These are phyloP conservation scores for Nephelium lappaceum DNA, from an alignment of 345 rosid genomes.

Conservation along the genomic window DNA sequence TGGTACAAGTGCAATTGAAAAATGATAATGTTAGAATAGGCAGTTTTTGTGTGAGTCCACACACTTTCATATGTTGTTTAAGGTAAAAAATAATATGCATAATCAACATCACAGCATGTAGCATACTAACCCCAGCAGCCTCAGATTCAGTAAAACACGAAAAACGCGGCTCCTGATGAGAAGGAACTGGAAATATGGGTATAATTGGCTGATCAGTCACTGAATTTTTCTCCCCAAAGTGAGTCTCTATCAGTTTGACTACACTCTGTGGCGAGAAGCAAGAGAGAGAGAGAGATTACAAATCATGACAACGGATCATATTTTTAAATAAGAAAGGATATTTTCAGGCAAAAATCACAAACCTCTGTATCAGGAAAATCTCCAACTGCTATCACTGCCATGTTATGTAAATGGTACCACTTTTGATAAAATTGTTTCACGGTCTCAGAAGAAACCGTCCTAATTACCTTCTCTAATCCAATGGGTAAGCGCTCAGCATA, in stretches of 20 bases:
- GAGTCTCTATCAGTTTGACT: constrained; percentile 76
- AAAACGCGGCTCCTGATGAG: constrained; percentile 74
- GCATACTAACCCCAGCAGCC: constrained; percentile 82
- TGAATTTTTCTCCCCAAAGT: constrained; percentile 62
- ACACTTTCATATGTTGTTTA: constrained; percentile 1
- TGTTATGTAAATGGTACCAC: constrained; percentile 83
- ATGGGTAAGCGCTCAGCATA: constrained; percentile 93
- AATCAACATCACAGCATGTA: constrained; percentile 14
- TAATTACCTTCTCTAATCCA: constrained; percentile 89
- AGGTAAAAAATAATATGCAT: background rate
- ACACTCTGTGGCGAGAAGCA: constrained; percentile 49
- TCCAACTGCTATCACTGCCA: constrained; percentile 96
- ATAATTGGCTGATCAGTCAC: constrained; percentile 45
- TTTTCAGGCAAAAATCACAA: constrained; percentile 25
- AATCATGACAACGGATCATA: constrained; percentile 6
- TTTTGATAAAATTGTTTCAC: constrained; percentile 74
- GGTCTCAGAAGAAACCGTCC: constrained; percentile 71
- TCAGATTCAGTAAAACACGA: constrained; percentile 90
- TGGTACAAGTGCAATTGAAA: constrained; percentile 41
- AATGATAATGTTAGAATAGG: constrained; percentile 20
- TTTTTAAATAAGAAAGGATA: background rate
- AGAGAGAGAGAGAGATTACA: constrained; percentile 24
- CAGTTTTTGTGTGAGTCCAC: background rate
- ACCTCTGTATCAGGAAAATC: constrained; percentile 91
- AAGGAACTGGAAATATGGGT: constrained; percentile 71